phyloP scores from a whole-genome alignment of 331 rosid species.

The Quercus lobata region DNA sequence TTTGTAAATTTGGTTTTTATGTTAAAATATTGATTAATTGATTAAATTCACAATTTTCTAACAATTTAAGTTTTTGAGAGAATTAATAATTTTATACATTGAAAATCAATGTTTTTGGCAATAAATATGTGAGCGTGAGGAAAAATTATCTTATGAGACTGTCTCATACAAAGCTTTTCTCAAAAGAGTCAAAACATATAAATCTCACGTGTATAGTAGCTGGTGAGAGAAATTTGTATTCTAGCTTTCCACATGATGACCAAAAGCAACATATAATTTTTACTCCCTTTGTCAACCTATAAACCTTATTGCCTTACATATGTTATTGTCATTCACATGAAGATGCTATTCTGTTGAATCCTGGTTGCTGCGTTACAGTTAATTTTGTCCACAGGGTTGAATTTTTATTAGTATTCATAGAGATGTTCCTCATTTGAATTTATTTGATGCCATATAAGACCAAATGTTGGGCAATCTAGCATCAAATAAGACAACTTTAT shows the following conservation, averaged over 20 bases:
- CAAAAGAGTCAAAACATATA: too few relatives aligned
- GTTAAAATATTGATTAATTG: too few relatives aligned
- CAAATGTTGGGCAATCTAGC: neutral
- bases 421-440: neutral
- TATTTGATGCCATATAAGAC: neutral
- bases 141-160: too few relatives aligned
- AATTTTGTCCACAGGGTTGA: neutral
- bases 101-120: too few relatives aligned
- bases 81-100: too few relatives aligned
- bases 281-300: too few relatives aligned
- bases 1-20: neutral
- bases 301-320: neutral
- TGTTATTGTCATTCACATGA: neutral
- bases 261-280: neutral
- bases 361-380: neutral
- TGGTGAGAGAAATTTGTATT: neutral
- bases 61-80: too few relatives aligned
- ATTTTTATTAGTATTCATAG: neutral
- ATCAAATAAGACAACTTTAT: neutral
- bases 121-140: neutral
- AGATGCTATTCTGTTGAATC: neutral
- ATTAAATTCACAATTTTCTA: too few relatives aligned
- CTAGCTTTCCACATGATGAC: neutral
- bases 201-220: too few relatives aligned
- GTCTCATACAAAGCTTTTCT: too few relatives aligned